These are phyloP conservation scores for Helminthosporium solani DNA, from an alignment of 2,329 filamentous ascomycete species.

Conservation along the genomic window DNA sequence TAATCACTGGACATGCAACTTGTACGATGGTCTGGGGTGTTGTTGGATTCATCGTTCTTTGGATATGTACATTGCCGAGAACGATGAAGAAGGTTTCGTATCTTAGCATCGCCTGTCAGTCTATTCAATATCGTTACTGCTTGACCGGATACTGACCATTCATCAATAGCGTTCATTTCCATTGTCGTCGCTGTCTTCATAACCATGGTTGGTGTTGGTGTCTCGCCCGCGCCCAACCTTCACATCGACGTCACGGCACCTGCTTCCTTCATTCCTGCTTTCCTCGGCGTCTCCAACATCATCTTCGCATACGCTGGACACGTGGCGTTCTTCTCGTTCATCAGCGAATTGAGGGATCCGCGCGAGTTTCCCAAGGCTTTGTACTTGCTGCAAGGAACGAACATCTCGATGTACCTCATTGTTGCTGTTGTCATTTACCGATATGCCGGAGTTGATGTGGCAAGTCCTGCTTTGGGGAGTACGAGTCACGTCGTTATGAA, in stretches of 20 bases:
- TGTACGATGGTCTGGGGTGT: conserved; percentile 65
- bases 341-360: conserved; percentile 63
- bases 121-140: background rate
- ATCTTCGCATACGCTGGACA: conserved; percentile 69
- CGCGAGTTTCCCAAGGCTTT: conserved; percentile 63
- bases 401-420: conserved; percentile 64
- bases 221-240: conserved; percentile 41
- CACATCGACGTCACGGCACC: conserved; percentile 16
- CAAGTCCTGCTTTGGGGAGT: conserved; percentile 62
- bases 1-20: conserved; percentile 59
- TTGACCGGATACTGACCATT: no score
- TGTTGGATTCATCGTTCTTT: conserved; percentile 60
- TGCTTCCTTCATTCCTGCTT: conserved; percentile 18
- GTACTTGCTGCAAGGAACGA: conserved; percentile 58
- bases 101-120: conserved; percentile 59
- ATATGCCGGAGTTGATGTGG: conserved; percentile 61
- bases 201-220: conserved; percentile 65
- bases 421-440: conserved; percentile 67
- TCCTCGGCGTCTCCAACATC: conserved; percentile 54
- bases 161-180: conserved; percentile 59
- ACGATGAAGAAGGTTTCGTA: conserved; percentile 64
- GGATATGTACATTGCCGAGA: conserved; percentile 61
- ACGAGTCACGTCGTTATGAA: conserved; percentile 61
- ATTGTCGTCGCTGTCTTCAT: conserved; percentile 64
- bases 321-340: conserved; percentile 66